Evolutionary conservation across 148 eudicot genomes (phyloP), one percentile per base, ranked within the genome.

Genomic region (Fagopyrum tataricum): DNA sequence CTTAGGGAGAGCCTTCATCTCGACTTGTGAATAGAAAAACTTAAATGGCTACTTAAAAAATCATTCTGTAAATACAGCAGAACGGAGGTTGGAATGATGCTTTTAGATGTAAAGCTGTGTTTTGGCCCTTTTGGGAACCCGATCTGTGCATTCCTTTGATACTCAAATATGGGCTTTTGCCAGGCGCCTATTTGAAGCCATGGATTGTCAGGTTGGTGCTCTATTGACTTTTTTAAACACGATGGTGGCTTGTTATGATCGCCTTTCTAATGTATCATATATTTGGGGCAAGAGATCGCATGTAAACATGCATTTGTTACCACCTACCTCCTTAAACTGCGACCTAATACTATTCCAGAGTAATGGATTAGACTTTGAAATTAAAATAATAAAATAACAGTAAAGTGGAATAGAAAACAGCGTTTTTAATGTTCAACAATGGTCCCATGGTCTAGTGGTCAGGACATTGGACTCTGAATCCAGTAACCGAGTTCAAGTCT

Each of bases 391-490:
- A 18, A 1, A 4, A n/a, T 1, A 1, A 0, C 1, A n/a, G 6
- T n/a, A 53, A 17, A 23, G 24, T 18, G 7, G 5, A 0, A 4
- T 3, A 4, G 37, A 8, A 0, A 62, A 31, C n/a, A n/a, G n/a
- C n/a, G n/a, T n/a, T n/a, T n/a, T n/a, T 31, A 31, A 31, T 31
- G 37, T 31, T 31, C 37, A 31, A 31, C 37, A 31, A 31, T 31
- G 69, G 69, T 64, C 69, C 69, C 4, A 64, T 64, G 69, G 69
- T 64, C 69, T 64, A 64, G 69, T 14, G 69, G 69, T 64, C 69
- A 64, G 69, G 44, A 64, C 69, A 64, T 64, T 64, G 69, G 69
- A 64, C 69, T 64, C 69, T 64, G 68, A 64, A 64, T 64, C 69
- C 69, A 64, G 69, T 64, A 64, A 64, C 69, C 69, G 69, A 64